These are phyloP conservation scores for Syzygium syzygioides DNA, from an alignment of 441 rosid genomes.

Conservation along the genomic window DNA sequence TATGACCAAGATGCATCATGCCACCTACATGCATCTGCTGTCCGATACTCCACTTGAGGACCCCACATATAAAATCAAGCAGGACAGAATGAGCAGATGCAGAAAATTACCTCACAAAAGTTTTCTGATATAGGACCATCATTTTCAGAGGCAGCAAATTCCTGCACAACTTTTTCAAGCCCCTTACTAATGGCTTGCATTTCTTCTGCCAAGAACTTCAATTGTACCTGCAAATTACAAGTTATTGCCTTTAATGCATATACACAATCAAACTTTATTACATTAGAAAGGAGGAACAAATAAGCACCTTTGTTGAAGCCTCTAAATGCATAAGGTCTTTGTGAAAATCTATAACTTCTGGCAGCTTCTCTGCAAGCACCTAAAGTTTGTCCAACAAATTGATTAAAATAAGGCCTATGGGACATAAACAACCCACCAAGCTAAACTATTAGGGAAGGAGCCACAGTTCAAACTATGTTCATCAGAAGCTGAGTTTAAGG, in stretches of 20 bases:
- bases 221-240: conserved; percentile 53
- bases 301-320: conserved; percentile 72
- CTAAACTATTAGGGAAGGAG: not conserved
- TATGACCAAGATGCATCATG: not conserved
- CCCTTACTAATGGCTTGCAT: conserved; percentile 97
- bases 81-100: not conserved
- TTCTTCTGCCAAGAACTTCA: conserved; percentile 91
- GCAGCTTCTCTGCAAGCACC: conserved; percentile 86
- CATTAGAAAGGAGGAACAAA: not conserved
- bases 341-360: conserved; percentile 78
- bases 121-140: conserved; percentile 74
- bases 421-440: not conserved
- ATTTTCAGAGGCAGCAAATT: conserved; percentile 73
- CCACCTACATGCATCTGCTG: not conserved
- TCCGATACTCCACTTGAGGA: not conserved
- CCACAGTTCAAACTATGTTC: not conserved
- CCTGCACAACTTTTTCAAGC: conserved; percentile 84
- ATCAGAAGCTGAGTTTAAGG: not conserved
- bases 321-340: conserved; percentile 64
- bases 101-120: conserved; percentile 52
- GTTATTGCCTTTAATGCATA: not conserved
- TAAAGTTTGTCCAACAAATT: conserved; percentile 17
- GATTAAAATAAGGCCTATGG: not conserved
- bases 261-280: not conserved
- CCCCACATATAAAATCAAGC: not conserved